Percentiles rank a stretch among this genome's conserved stretches.
Conservation (phyloP, 495 filamentous ascomycete species). For the Cladorrhinum samala region DNA sequence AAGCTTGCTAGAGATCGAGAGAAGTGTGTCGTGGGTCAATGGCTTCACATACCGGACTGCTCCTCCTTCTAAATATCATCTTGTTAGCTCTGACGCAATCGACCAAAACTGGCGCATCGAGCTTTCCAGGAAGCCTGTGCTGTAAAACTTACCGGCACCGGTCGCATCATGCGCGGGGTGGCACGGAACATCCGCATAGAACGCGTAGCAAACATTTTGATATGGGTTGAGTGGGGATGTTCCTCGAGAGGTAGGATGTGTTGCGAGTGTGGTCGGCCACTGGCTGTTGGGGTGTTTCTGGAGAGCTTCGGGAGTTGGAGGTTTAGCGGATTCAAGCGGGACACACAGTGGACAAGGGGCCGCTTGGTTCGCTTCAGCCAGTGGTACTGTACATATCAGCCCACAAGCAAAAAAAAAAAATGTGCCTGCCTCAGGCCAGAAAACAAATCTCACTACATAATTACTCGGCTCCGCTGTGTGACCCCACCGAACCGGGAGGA, state of each 20-base stretch:
- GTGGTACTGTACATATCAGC: too few relatives aligned
- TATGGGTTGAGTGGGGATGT: constrained; percentile 27
- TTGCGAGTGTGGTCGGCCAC: constrained; percentile 4
- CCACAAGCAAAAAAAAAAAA: constrained; percentile 15
- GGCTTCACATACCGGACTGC: constrained; percentile 64
- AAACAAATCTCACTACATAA: constrained; percentile 1
- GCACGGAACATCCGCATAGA: constrained; percentile 50
- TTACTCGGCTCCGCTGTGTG: neutral
- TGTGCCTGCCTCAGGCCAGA: constrained; percentile 16
- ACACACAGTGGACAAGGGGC: constrained; percentile 17
- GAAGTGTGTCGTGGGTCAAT: constrained; percentile 20
- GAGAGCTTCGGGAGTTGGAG: constrained; percentile 7
- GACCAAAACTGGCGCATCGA: constrained; percentile 10
- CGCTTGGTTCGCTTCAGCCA: constrained; percentile 2
- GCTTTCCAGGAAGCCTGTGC: neutral
- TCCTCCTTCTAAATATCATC: constrained; percentile 62
- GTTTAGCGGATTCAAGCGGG: constrained; percentile 8
- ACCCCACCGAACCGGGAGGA: constrained; percentile 2
- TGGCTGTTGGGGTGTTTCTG: constrained; percentile 10
- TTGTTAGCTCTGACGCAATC: constrained; percentile 29
- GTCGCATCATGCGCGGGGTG: constrained; percentile 60
- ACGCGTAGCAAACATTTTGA: constrained; percentile 63
- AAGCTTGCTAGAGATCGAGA: neutral
- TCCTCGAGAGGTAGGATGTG: constrained; percentile 11
- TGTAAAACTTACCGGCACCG: constrained; percentile 67